Percentiles rank a stretch among this genome's conserved stretches.
Conservation (phyloP, 164 flowering plant species). For the Platanus orientalis region DNA sequence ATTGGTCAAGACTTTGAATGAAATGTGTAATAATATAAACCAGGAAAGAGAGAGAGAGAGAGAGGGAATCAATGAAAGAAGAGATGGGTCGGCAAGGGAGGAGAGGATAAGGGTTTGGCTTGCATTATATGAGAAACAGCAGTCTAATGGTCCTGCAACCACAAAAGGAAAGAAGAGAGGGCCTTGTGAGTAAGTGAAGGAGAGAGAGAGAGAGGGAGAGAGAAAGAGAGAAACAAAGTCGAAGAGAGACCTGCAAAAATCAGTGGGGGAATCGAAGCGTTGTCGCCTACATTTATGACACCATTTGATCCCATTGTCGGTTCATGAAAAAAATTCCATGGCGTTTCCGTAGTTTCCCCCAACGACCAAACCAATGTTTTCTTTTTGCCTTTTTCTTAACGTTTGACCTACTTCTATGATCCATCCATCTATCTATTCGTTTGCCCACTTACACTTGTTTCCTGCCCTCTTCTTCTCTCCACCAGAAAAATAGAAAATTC, state of each 20-base stretch:
- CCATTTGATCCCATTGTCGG: conserved; percentile 46
- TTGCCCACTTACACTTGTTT: not conserved
- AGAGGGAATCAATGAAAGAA: conserved; percentile 2
- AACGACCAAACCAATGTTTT: no score
- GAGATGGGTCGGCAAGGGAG: not conserved
- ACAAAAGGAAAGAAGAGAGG: conserved; percentile 14
- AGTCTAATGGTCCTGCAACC: conserved; percentile 27
- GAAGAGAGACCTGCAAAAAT: conserved; percentile 37
- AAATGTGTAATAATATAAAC: not conserved
- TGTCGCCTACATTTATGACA: conserved; percentile 64
- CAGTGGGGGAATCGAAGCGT: conserved; percentile 46
- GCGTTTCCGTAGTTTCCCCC: not conserved
- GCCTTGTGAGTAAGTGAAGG: not conserved
- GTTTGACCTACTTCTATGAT: no score
- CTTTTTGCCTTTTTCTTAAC: no score
- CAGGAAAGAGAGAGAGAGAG: conserved; percentile 3
- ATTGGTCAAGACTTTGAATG: not conserved
- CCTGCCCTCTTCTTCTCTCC: not conserved
- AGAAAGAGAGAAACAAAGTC: conserved; percentile 17
- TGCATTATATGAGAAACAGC: conserved; percentile 25
- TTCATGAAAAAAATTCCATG: conserved; percentile 17
- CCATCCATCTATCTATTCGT: not conserved
- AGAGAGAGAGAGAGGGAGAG: conserved; percentile 9
- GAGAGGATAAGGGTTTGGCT: not conserved
- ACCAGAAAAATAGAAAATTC: not conserved